Evolutionary conservation across 2,329 filamentous ascomycete species (phyloP).

Genomic region (Phialocephala sp.): DNA sequence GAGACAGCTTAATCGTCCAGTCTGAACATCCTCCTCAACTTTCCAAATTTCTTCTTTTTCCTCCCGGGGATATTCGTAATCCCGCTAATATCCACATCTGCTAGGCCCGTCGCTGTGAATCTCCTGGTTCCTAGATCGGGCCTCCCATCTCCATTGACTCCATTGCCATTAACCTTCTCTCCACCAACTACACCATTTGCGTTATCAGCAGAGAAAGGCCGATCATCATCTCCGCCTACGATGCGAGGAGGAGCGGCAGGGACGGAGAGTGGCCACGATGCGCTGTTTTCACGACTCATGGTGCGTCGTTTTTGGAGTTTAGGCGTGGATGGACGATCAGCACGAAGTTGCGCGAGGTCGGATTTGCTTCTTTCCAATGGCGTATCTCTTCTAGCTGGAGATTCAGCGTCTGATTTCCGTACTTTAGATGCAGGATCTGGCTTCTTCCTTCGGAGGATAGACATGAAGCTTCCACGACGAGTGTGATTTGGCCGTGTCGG

Average conservation of each 20-base stretch:
- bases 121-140: constrained; percentile 34
- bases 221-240: constrained; percentile 43
- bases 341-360: constrained; percentile 55
- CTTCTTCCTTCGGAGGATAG: constrained; percentile 70
- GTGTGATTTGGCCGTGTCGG: constrained; percentile 41
- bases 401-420: constrained; percentile 60
- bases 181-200: constrained; percentile 22
- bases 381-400: constrained; percentile 66
- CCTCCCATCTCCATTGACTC: constrained; percentile 22
- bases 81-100: constrained; percentile 28
- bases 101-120: constrained; percentile 37
- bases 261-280: constrained; percentile 56
- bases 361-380: constrained; percentile 62
- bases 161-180: constrained; percentile 16
- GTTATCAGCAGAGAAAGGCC: constrained; percentile 36
- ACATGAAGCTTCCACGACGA: constrained; percentile 59
- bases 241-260: constrained; percentile 43
- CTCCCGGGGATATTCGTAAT: constrained; percentile 19
- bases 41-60: constrained; percentile 72
- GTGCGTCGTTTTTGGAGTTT: constrained; percentile 42
- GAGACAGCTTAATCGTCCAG: constrained; percentile 52
- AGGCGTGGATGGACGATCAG: constrained; percentile 27
- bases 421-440: constrained; percentile 56
- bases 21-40: constrained; percentile 69
- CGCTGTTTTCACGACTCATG: constrained; percentile 45